Evolutionary conservation across 202 grass and related monocot species (phyloP).

Genomic region (Setaria viridis): DNA sequence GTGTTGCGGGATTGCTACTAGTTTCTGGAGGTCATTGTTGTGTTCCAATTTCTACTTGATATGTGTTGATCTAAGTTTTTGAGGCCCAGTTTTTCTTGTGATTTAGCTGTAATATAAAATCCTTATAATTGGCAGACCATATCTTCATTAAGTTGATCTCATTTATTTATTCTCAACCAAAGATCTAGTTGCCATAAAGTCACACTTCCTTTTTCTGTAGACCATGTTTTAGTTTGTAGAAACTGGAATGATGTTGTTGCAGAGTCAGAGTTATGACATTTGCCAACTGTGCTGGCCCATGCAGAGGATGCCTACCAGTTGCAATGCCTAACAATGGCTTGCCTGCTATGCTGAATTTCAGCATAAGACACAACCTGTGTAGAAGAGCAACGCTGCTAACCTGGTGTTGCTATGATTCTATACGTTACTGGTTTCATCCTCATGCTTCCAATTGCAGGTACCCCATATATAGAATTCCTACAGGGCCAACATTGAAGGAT

Average conservation of each 20-base stretch:
- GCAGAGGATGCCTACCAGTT: constrained; percentile 71
- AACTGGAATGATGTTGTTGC: constrained; percentile 41
- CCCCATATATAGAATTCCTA: constrained; percentile 97
- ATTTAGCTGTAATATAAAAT: neutral
- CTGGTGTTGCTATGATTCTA: constrained; percentile 69
- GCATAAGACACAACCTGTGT: constrained; percentile 61
- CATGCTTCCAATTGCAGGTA: constrained; percentile 83
- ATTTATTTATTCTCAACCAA: constrained; percentile 1
- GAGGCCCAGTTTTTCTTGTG: constrained; percentile 8
- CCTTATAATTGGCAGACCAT: neutral
- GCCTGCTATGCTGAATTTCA: constrained; percentile 64
- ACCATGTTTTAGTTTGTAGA: constrained; percentile 39
- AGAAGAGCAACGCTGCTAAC: constrained; percentile 66
- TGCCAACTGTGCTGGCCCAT: constrained; percentile 62
- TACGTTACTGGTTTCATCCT: constrained; percentile 71
- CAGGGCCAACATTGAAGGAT: constrained; percentile 88
- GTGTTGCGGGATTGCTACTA: neutral
- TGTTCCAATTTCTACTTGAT: neutral
- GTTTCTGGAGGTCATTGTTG: constrained; percentile 7
- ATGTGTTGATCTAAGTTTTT: neutral
- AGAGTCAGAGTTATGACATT: constrained; percentile 58
- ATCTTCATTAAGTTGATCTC: neutral
- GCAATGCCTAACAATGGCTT: constrained; percentile 67
- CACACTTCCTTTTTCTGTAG: neutral
- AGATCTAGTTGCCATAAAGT: constrained; percentile 37